phyloP scores from a whole-genome alignment of 345 rosid species.

The Heritiera fomes region DNA sequence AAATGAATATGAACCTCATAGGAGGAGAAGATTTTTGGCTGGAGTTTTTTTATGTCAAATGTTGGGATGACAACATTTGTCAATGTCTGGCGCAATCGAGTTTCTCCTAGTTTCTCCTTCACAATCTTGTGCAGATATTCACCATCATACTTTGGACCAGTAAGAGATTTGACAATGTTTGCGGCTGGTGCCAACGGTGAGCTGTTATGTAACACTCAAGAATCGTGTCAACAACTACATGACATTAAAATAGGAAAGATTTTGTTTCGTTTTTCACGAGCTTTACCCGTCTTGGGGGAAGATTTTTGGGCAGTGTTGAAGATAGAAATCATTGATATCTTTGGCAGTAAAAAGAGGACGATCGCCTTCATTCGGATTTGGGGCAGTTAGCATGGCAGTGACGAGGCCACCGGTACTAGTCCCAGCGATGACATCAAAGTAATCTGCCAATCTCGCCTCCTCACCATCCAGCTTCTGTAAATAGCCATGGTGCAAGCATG shows the following conservation, averaged over 20 bases:
- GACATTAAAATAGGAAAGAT: neutral
- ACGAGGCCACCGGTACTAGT: slow-evolving; percentile 74
- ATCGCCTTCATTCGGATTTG: slow-evolving; percentile 38
- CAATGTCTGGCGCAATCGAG: slow-evolving; percentile 32
- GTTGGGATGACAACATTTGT: slow-evolving; percentile 51
- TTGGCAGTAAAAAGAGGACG: slow-evolving; percentile 53
- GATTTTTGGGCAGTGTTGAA: slow-evolving; percentile 39
- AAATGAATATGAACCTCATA: slow-evolving; percentile 29
- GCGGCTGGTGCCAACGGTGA: neutral
- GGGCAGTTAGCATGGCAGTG: slow-evolving; percentile 63
- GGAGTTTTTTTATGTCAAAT: slow-evolving; percentile 47
- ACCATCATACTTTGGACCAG: slow-evolving; percentile 47
- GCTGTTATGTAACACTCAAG: neutral
- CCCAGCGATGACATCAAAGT: slow-evolving; percentile 62
- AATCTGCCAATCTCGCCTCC: slow-evolving; percentile 62
- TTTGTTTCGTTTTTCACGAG: no score
- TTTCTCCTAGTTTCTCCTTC: slow-evolving; percentile 37
- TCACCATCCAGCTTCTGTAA: slow-evolving; percentile 63
- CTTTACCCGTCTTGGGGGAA: slow-evolving; percentile 39
- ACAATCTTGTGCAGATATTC: slow-evolving; percentile 33
- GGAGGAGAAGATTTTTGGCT: slow-evolving; percentile 48
- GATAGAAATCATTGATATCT: slow-evolving; percentile 42
- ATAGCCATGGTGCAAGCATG: neutral
- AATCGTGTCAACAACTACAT: neutral
- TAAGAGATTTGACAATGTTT: slow-evolving; percentile 21